Percentiles rank a stretch among this genome's conserved stretches.
Evolutionary conservation across 2,329 filamentous ascomycete genomes (phyloP).

Genomic region (Xylaria multiplex): DNA sequence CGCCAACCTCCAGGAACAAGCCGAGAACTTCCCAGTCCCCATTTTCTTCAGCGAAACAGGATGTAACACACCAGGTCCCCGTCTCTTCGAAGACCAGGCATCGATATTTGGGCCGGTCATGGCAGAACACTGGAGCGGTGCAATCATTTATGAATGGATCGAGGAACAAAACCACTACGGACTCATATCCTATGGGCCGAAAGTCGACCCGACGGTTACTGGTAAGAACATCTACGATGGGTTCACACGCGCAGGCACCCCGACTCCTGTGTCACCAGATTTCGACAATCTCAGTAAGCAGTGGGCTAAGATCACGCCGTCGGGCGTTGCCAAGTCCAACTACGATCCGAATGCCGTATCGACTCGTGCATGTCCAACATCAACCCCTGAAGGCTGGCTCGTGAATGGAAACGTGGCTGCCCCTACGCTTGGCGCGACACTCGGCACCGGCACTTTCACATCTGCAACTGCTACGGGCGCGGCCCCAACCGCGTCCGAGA

Average conservation of each 20-base stretch:
- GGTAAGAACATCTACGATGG: slow-evolving; percentile 70
- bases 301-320: slow-evolving; percentile 78
- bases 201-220: slow-evolving; percentile 61
- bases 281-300: slow-evolving; percentile 80
- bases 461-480: slow-evolving; percentile 44
- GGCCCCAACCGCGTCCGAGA: slow-evolving; percentile 45
- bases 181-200: slow-evolving; percentile 77
- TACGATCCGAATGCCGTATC: slow-evolving; percentile 72
- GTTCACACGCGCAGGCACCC: slow-evolving; percentile 76
- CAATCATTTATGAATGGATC: slow-evolving; percentile 83
- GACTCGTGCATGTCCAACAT: slow-evolving; percentile 75
- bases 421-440: slow-evolving; percentile 72
- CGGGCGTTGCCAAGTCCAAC: slow-evolving; percentile 71
- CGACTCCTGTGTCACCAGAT: slow-evolving; percentile 77
- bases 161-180: slow-evolving; percentile 86
- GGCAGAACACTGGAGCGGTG: slow-evolving; percentile 75
- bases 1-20: slow-evolving; percentile 70
- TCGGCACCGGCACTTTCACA: slow-evolving; percentile 48
- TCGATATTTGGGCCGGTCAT: slow-evolving; percentile 81
- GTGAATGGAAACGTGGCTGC: slow-evolving; percentile 75
- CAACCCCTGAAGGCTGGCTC: slow-evolving; percentile 75
- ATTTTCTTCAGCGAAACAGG: slow-evolving; percentile 92
- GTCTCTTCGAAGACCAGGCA: slow-evolving; percentile 75
- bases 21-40: slow-evolving; percentile 78
- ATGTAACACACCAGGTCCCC: slow-evolving; percentile 73